Evolutionary conservation across 495 filamentous ascomycete genomes (phyloP).

Genomic region (Aspergillus leporis): DNA sequence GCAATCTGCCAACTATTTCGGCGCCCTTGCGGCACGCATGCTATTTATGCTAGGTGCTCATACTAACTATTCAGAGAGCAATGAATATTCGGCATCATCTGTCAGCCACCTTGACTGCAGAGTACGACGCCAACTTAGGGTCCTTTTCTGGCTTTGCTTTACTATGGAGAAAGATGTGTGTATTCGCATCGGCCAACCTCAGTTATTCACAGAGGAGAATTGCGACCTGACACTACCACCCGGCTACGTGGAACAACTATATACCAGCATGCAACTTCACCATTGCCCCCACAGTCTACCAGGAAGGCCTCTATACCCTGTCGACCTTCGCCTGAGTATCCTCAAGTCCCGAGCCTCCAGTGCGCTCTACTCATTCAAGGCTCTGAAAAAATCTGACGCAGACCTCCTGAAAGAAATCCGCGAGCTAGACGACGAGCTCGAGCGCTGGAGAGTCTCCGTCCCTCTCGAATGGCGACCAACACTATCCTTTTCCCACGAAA

Average conservation of each 20-base stretch:
- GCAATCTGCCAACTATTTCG: slow-evolving; percentile 43
- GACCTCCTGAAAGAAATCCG: slow-evolving; percentile 54
- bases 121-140: slow-evolving; percentile 40
- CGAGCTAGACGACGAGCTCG: slow-evolving; percentile 53
- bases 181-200: slow-evolving; percentile 52
- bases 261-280: slow-evolving; percentile 29
- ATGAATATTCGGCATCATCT: background rate
- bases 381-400: slow-evolving; percentile 50
- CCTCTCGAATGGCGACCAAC: slow-evolving; percentile 44
- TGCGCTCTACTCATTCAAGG: slow-evolving; percentile 47
- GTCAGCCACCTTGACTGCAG: slow-evolving; percentile 12
- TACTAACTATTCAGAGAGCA: slow-evolving; percentile 15
- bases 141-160: slow-evolving; percentile 57
- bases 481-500: slow-evolving; percentile 40
- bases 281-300: slow-evolving; percentile 23
- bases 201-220: slow-evolving; percentile 51
- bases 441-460: slow-evolving; percentile 49
- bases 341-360: slow-evolving; percentile 52
- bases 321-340: slow-evolving; percentile 49
- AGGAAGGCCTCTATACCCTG: slow-evolving; percentile 43
- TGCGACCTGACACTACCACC: slow-evolving; percentile 54
- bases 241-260: slow-evolving; percentile 40
- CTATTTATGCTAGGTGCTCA: slow-evolving; percentile 52
- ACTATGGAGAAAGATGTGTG: slow-evolving; percentile 52
- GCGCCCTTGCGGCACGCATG: slow-evolving; percentile 42